phyloP scores from a whole-genome alignment of 495 filamentous ascomycete genomes.

The Aspergillus campestris region DNA sequence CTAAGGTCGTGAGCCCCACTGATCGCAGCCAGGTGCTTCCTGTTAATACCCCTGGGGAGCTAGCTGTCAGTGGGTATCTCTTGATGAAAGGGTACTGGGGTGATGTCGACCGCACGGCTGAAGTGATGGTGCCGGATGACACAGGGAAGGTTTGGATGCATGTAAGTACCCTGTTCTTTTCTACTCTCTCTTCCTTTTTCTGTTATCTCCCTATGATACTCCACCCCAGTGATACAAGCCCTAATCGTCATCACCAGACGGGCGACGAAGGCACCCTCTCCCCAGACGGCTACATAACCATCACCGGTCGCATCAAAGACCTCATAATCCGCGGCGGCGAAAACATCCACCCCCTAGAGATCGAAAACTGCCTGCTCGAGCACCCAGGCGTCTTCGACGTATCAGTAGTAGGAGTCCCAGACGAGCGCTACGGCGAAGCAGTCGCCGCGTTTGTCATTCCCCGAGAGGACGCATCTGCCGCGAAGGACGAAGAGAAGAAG shows the following conservation, averaged over 20 bases:
- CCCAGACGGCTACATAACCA: conserved; percentile 52
- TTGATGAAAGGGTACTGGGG: conserved; percentile 90
- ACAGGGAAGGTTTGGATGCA: conserved; percentile 63
- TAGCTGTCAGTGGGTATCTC: conserved; percentile 77
- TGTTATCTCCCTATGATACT: not conserved
- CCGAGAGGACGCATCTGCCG: conserved; percentile 11
- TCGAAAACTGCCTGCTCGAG: conserved; percentile 82
- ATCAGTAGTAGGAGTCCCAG: conserved; percentile 75
- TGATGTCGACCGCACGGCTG: conserved; percentile 56
- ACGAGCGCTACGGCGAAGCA: conserved; percentile 76
- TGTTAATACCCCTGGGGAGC: conserved; percentile 62
- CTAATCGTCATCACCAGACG: conserved; percentile 35
- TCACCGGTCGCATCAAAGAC: conserved; percentile 80
- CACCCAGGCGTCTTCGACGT: conserved; percentile 61
- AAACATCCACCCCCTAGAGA: conserved; percentile 92
- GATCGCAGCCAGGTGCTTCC: conserved; percentile 52
- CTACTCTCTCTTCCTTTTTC: too few species aligned
- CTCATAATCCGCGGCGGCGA: conserved; percentile 89
- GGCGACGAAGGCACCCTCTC: conserved; percentile 95
- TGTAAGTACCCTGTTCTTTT: conserved; percentile 38
- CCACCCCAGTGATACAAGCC: not conserved
- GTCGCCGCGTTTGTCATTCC: conserved; percentile 77
- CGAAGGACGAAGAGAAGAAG: conserved; percentile 37
- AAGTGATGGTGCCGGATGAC: conserved; percentile 59
- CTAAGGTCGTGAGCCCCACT: conserved; percentile 68